Conservation (phyloP, 2,329 filamentous ascomycete species). For the Paracoccidioides lutzii region DNA sequence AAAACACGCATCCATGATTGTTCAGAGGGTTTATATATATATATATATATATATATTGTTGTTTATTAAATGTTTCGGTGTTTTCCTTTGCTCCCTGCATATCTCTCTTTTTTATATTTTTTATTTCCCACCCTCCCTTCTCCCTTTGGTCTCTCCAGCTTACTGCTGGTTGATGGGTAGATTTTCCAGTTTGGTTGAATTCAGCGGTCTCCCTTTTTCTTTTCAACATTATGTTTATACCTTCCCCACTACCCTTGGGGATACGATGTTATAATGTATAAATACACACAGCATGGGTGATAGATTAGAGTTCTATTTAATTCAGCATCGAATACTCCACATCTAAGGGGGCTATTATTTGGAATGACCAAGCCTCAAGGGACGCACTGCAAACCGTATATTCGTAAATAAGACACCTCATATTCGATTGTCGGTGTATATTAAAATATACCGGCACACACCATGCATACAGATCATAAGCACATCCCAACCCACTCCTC, state of each 20-base stretch:
- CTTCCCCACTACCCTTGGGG: background rate
- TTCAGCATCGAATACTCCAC: background rate
- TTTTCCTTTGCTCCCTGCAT: conserved; percentile 12
- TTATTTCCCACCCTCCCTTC: no score
- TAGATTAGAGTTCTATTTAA: background rate
- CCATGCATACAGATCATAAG: conserved; percentile 36
- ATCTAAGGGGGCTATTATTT: background rate
- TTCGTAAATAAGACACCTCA: background rate
- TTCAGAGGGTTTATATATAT: background rate
- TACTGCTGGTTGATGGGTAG: no score
- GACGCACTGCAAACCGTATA: no score
- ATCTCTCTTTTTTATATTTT: no score
- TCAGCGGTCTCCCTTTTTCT: background rate
- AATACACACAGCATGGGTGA: background rate
- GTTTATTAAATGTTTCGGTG: conserved; percentile 5
- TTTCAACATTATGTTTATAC: background rate
- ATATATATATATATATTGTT: background rate
- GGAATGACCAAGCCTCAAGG: no score
- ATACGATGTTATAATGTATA: background rate
- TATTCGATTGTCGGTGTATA: background rate
- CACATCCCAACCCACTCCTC: conserved; percentile 79
- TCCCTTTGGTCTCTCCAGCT: no score
- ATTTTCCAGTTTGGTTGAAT: background rate
- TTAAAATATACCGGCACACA: background rate
- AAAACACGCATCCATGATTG: conserved; percentile 16